Evolutionary conservation across 129 eudicot species (phyloP), one percentile per base, ranked within the genome.

Genomic region (Mikania micrantha): DNA sequence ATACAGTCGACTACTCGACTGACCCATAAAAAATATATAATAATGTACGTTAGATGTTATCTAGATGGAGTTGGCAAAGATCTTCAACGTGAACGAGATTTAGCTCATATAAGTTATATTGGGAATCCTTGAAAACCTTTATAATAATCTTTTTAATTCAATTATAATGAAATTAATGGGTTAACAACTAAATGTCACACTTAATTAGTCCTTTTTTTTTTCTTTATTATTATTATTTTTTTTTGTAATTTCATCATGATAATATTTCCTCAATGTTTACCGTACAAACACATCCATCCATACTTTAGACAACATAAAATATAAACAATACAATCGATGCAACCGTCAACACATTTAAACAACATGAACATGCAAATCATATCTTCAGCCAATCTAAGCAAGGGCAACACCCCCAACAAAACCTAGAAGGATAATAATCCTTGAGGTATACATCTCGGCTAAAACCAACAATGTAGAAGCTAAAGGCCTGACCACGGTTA

Each of bases 351-450:
- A 65, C 49, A 5, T 20, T 8, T 53, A 13, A 12, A 48, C 24
- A 58, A 32, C 54, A 66, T 34, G 36, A 13, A 74, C 21, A 9
- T 9, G 1, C n/a, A 4, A 16, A 48, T 74, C 67, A 93, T 52
- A 86, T 9, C 67, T 83, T 89, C 59, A 93, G 69, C 98, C 98
- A 93, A 24, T 89, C 96, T 48, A 93, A 57, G 83, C 98, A 93
- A 17, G 98, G 88, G 83, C 98, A 93, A 0, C 85, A 65, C 35
- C 98, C 98, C 96, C 98, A 93, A 72, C 98, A 93, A 64, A 93
- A 86, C 77, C 86, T 81, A 28, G 98, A 82, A 66, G 98, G 98
- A 68, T 93, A 91, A 61, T 80, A 83, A 67, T 86, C 98, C 81
- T 93, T 88, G 20, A 84, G 73, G 74, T 93, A 89, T 8, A 93